Conservation (phyloP, 768 basidiomycete species). For the Lyophyllum atratum region DNA sequence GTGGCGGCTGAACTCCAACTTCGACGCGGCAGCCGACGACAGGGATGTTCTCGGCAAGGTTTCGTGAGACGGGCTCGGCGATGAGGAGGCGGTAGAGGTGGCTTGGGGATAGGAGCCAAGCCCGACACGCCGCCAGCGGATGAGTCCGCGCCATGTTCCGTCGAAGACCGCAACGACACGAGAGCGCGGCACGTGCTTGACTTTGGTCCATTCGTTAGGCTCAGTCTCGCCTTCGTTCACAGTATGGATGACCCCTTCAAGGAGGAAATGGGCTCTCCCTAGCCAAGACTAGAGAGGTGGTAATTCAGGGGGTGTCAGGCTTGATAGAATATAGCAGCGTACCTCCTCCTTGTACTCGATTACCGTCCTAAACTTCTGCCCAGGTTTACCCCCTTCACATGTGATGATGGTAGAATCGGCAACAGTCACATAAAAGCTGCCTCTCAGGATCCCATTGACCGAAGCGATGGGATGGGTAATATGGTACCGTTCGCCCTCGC, state of each 20-base stretch:
- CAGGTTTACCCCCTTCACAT: conserved; percentile 67
- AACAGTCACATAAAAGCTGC: conserved; percentile 90
- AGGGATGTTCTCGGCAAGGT: conserved; percentile 39
- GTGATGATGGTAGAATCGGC: conserved; percentile 80
- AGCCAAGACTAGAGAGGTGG: conserved; percentile 73
- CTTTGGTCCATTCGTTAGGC: conserved; percentile 75
- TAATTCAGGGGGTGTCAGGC: conserved; percentile 1
- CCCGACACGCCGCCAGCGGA: conserved; percentile 75
- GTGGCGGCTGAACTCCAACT: conserved; percentile 40
- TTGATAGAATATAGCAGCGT: conserved; percentile 22
- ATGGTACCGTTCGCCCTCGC: conserved; percentile 79
- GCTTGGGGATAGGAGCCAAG: conserved; percentile 42
- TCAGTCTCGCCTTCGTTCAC: conserved; percentile 65
- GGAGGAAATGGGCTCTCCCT: conserved; percentile 78
- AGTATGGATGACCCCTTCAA: conserved; percentile 90
- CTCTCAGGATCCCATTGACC: conserved; percentile 91
- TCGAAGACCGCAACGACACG: conserved; percentile 81
- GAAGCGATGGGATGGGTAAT: conserved; percentile 88
- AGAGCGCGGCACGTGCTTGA: conserved; percentile 87
- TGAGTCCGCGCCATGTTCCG: conserved; percentile 82
- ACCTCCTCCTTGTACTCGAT: conserved; percentile 98
- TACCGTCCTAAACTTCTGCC: conserved; percentile 71
- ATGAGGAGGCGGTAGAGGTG: conserved; percentile 45
- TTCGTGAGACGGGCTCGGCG: conserved; percentile 47
- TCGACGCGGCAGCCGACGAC: conserved; percentile 43